Percentiles rank a stretch among this genome's conserved stretches.
Evolutionary conservation across 371 early-diverging fungal species (phyloP).

Genomic region (Mortierella sp.): DNA sequence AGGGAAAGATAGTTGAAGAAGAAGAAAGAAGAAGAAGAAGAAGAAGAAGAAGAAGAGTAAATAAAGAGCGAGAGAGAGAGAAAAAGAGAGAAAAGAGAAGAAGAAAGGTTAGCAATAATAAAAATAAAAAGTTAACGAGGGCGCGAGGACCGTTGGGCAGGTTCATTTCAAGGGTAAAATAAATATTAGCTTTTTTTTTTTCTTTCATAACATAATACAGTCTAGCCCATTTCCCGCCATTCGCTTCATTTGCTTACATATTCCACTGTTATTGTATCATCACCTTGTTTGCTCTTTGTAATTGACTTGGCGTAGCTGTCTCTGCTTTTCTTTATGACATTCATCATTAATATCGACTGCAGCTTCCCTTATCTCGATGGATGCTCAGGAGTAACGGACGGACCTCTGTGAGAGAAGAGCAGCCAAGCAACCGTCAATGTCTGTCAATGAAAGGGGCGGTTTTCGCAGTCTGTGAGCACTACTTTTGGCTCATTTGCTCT

Average conservation of each 20-base stretch:
- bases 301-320: too few relatives aligned
- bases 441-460: not conserved
- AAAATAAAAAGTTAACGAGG: not conserved
- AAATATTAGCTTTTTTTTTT: not conserved
- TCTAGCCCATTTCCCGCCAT: too few relatives aligned
- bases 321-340: too few relatives aligned
- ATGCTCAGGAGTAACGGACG: too few relatives aligned
- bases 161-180: not conserved
- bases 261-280: not conserved
- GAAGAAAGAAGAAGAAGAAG: not conserved
- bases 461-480: too few relatives aligned
- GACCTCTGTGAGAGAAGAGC: too few relatives aligned
- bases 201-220: too few relatives aligned
- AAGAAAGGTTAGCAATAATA: not conserved
- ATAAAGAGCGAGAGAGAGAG: not conserved
- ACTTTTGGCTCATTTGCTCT: not conserved
- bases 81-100: not conserved
- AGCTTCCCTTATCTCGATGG: too few relatives aligned
- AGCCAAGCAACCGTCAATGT: too few relatives aligned
- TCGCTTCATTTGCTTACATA: slow-evolving; percentile 3
- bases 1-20: not conserved
- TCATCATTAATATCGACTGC: too few relatives aligned
- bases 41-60: not conserved
- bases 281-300: too few relatives aligned
- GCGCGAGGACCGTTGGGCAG: slow-evolving; percentile 1